phyloP scores from a whole-genome alignment of 306 rosid genomes.

The Cucumis hystrix region DNA sequence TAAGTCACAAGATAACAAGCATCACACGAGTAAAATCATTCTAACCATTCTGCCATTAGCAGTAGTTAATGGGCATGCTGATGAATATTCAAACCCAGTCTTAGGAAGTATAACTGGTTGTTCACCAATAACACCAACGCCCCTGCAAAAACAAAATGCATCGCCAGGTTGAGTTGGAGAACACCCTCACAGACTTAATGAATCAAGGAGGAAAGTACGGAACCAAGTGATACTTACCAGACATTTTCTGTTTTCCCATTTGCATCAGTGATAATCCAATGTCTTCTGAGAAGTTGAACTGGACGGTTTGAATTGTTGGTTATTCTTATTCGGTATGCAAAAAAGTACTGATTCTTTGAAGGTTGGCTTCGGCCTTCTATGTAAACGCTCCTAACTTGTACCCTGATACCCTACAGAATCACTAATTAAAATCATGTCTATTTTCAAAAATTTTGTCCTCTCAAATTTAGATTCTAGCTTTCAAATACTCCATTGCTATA shows the following conservation, averaged over 20 bases:
- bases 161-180: not conserved
- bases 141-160: slow-evolving; percentile 34
- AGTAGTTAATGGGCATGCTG: slow-evolving; percentile 89
- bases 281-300: slow-evolving; percentile 88
- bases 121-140: slow-evolving; percentile 90
- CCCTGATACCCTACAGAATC: slow-evolving; percentile 61
- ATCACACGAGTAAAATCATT: not conserved
- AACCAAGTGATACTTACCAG: slow-evolving; percentile 39
- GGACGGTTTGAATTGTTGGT: slow-evolving; percentile 71
- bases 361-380: slow-evolving; percentile 96
- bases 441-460: not conserved
- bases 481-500: not conserved
- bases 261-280: slow-evolving; percentile 90
- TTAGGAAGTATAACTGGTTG: slow-evolving; percentile 85
- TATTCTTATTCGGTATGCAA: slow-evolving; percentile 86
- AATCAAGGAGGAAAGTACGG: slow-evolving; percentile 9
- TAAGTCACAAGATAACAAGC: not conserved
- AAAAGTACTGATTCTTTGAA: slow-evolving; percentile 61
- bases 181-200: not conserved
- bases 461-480: not conserved
- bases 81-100: slow-evolving; percentile 86
- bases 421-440: not conserved
- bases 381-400: slow-evolving; percentile 88
- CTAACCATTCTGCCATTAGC: slow-evolving; percentile 93
- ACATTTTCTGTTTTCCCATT: slow-evolving; percentile 75